Base-by-base conservation (phyloP, 805 yeast genomes). In the Debaryomyces prosopidis region DNA sequence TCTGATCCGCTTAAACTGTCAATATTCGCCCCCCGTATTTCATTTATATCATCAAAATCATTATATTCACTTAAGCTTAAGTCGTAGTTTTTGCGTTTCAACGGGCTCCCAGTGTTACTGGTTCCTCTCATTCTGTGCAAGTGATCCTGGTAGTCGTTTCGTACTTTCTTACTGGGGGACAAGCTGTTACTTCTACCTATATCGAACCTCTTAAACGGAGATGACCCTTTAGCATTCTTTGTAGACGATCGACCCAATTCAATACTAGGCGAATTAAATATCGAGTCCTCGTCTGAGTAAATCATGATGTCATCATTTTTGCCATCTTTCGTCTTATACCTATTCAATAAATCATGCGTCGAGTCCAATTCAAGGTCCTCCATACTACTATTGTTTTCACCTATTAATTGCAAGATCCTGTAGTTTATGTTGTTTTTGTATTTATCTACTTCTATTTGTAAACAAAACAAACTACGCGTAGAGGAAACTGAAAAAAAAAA, bases 241-340 rank as follows among this genome's bases (percentile, higher is more conserved):
- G 16, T 11, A 2, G 26, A n/a, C 5, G 45, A 32, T 38, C 47
- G 35, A 4, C 45, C 45, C 10, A 36, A 23, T 14, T 43, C 42
- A 11, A 42, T 18, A 11, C 33, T 38, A 23, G 44, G 40, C n/a
- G 37, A 27, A 31, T 43, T 34, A 17, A 43, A 43, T 15, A 40
- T 15, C 14, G 57, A 54, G 28, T 53, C 58, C 33, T 53, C 48
- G 39, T 54, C 59, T 17, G 60, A 55, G 40, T 50, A 57, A 11
- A 56, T 33, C 16, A 55, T 55, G 18, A 57, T 40, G 31, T 56
- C 54, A 18, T 53, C 58, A 28, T 49, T 41, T 20, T 31, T 33
- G 11, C 39, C 44, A 19, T 32, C 39, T 11, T 20, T n/a, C 20
- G 14, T 11, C 11, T 36, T 46, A 43, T 51, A 53, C 34, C 38